These are phyloP conservation scores for Pseudogymnoascus sp. DNA, from an alignment of 2,329 filamentous ascomycete genomes.

Conservation along the genomic window DNA sequence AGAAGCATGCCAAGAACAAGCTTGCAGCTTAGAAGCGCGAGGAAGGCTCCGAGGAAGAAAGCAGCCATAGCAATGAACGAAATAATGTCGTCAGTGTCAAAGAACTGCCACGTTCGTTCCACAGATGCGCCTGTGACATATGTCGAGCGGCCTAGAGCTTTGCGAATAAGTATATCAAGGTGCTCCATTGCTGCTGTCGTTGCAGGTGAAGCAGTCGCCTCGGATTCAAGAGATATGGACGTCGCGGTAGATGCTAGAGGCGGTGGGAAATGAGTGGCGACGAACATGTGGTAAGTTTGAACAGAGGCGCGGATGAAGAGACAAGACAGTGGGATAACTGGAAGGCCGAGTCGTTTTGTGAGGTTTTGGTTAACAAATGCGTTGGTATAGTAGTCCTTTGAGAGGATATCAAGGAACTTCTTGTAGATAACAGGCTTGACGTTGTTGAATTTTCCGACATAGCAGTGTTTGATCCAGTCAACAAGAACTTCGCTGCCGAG, in stretches of 20 bases:
- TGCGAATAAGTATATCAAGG: conserved; percentile 68
- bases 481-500: conserved; percentile 95
- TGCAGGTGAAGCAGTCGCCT: conserved; percentile 56
- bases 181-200: conserved; percentile 70
- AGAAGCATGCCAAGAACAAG: conserved; percentile 82
- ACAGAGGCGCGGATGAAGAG: conserved; percentile 91
- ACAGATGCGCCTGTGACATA: conserved; percentile 40
- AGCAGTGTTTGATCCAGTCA: conserved; percentile 94
- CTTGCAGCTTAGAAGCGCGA: conserved; percentile 76
- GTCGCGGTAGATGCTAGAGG: conserved; percentile 60
- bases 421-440: conserved; percentile 84
- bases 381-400: conserved; percentile 97
- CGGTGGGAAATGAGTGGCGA: conserved; percentile 74
- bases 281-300: conserved; percentile 97
- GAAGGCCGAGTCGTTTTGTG: conserved; percentile 79
- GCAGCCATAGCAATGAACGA: conserved; percentile 73
- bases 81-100: conserved; percentile 58
- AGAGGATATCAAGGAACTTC: conserved; percentile 83
- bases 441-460: conserved; percentile 98
- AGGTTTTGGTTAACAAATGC: conserved; percentile 86
- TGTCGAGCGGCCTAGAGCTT: conserved; percentile 65
- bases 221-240: conserved; percentile 54
- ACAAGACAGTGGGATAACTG: conserved; percentile 85
- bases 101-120: conserved; percentile 26
- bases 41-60: conserved; percentile 75